These are phyloP conservation scores for Baorangia bicolor DNA, from an alignment of 768 basidiomycete genomes.

Conservation along the genomic window DNA sequence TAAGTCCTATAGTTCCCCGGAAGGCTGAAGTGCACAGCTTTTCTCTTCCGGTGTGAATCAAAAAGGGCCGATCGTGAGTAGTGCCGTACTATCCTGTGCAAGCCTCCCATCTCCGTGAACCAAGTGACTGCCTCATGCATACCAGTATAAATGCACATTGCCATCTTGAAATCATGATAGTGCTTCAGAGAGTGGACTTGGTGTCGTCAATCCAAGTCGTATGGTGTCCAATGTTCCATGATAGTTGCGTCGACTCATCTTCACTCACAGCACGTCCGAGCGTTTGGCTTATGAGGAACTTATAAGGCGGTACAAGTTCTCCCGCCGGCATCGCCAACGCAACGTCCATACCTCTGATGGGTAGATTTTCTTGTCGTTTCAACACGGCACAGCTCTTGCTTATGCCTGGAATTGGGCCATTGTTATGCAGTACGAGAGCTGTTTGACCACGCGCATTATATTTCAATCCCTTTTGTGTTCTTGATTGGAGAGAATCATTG, in stretches of 20 bases:
- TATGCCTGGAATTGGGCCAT: background rate
- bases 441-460: too few relatives aligned
- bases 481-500: background rate
- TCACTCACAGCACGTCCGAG: background rate
- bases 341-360: background rate
- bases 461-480: background rate
- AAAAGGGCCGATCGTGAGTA: too few relatives aligned
- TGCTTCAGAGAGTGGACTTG: background rate
- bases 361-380: background rate
- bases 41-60: background rate
- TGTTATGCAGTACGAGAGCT: background rate
- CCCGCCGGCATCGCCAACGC: background rate
- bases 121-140: background rate
- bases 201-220: background rate
- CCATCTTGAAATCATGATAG: background rate
- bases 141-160: background rate
- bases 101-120: background rate
- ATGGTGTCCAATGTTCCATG: background rate
- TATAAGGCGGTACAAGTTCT: background rate
- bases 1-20: background rate
- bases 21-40: background rate
- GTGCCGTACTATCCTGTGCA: background rate
- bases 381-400: background rate
- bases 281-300: too few relatives aligned
- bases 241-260: background rate